Conservation (phyloP, 805 yeast species). For the Millerozyma acaciae region DNA sequence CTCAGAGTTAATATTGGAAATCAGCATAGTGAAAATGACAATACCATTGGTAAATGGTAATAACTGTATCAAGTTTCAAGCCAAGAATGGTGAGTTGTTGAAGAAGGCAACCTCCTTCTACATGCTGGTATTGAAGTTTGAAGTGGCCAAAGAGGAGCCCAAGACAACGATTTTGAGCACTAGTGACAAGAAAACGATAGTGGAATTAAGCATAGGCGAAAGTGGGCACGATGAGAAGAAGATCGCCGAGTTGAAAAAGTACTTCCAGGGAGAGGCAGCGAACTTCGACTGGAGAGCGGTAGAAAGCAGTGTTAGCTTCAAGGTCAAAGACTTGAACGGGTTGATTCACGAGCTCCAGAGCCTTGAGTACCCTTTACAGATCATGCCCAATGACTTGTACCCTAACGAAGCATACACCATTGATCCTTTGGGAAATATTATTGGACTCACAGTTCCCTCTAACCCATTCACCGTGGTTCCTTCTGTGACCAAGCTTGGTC, state of each 20-base stretch:
- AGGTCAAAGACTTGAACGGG: slow-evolving; percentile 37
- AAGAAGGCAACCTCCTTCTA: slow-evolving; percentile 55
- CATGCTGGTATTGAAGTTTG: slow-evolving; percentile 37
- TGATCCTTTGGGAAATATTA: slow-evolving; percentile 79
- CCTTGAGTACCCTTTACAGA: slow-evolving; percentile 41
- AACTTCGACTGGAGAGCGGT: slow-evolving; percentile 49
- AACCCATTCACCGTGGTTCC: slow-evolving; percentile 56
- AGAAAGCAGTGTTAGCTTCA: slow-evolving; percentile 44
- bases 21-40: slow-evolving; percentile 11
- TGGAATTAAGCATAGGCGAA: slow-evolving; percentile 17
- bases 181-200: slow-evolving; percentile 16
- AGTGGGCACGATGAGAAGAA: slow-evolving; percentile 14
- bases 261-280: slow-evolving; percentile 14
- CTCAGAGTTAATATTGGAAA: neutral
- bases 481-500: slow-evolving; percentile 32
- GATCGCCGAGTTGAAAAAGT: slow-evolving; percentile 13
- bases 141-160: slow-evolving; percentile 18
- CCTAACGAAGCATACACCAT: slow-evolving; percentile 73
- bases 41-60: slow-evolving; percentile 53
- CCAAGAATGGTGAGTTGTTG: slow-evolving; percentile 45
- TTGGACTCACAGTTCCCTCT: slow-evolving; percentile 69
- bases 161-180: slow-evolving; percentile 19
- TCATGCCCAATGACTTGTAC: slow-evolving; percentile 65
- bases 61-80: slow-evolving; percentile 49
- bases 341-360: slow-evolving; percentile 31